Percentiles rank a stretch among this genome's conserved stretches.
Evolutionary conservation across 2,329 filamentous ascomycete genomes (phyloP).

Genomic region (Teratosphaeria gauchensis): DNA sequence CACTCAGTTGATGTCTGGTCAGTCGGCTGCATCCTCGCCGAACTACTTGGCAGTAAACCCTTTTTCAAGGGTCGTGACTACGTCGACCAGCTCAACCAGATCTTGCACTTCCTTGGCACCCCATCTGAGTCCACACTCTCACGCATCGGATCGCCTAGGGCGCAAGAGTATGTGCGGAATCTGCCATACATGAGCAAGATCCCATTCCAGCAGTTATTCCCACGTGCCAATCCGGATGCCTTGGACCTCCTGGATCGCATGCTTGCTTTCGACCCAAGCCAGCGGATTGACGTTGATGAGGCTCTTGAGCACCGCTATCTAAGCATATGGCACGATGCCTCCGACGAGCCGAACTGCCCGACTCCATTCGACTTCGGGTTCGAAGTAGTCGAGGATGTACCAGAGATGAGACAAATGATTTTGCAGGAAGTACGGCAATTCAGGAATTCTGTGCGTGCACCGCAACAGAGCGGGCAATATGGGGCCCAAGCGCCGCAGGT

Average conservation of each 20-base stretch:
- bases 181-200: slow-evolving; percentile 53
- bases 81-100: slow-evolving; percentile 98
- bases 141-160: slow-evolving; percentile 87
- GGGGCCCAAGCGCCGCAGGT: slow-evolving; percentile 31
- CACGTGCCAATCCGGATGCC: slow-evolving; percentile 88
- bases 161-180: slow-evolving; percentile 97
- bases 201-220: slow-evolving; percentile 79
- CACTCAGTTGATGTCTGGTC: slow-evolving; percentile 91
- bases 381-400: slow-evolving; percentile 90
- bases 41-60: slow-evolving; percentile 86
- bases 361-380: slow-evolving; percentile 97
- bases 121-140: slow-evolving; percentile 90
- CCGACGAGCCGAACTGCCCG: slow-evolving; percentile 88
- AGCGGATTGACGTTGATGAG: slow-evolving; percentile 86
- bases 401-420: slow-evolving; percentile 95
- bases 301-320: slow-evolving; percentile 95
- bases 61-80: slow-evolving; percentile 99
- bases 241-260: slow-evolving; percentile 93
- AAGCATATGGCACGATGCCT: slow-evolving; percentile 96
- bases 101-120: slow-evolving; percentile 93
- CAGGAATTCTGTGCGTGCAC: slow-evolving; percentile 41
- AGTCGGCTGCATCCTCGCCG: slow-evolving; percentile 92
- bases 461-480: slow-evolving; percentile 31
- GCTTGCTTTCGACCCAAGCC: slow-evolving; percentile 92
- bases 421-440: slow-evolving; percentile 87